Conservation (phyloP, 2,329 filamentous ascomycete species). For the Dothistroma septosporum region DNA sequence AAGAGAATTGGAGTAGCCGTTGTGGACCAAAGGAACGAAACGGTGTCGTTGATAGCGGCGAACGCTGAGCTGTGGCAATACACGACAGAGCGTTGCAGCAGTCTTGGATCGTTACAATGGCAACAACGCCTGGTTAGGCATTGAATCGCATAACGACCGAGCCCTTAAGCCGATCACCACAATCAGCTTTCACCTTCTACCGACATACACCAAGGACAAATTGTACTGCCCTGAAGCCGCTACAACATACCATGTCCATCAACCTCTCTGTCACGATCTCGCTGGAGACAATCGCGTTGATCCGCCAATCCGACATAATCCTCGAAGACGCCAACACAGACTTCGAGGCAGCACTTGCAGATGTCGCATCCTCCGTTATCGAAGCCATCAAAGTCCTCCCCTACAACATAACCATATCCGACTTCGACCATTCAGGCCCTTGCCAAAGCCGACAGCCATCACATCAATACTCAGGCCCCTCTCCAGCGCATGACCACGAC, state of each 20-base stretch:
- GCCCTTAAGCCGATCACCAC: background rate
- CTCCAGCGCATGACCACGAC: background rate
- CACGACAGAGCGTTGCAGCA: background rate
- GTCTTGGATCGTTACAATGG: background rate
- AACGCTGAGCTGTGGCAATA: background rate
- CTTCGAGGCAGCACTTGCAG: constrained; percentile 8
- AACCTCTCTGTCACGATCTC: constrained; percentile 10
- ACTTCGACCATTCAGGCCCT: background rate
- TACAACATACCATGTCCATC: constrained; percentile 3
- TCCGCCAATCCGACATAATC: background rate
- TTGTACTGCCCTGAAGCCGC: background rate
- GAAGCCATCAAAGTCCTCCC: constrained; percentile 13
- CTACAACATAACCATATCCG: constrained; percentile 5
- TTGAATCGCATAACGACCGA: background rate
- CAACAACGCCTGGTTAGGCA: background rate
- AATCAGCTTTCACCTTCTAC: background rate
- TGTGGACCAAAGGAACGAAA: background rate
- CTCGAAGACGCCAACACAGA: background rate
- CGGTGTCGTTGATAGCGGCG: background rate
- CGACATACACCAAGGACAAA: background rate
- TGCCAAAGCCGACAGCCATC: background rate
- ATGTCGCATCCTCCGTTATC: constrained; percentile 14
- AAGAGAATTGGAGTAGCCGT: background rate
- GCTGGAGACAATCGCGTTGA: constrained; percentile 6
- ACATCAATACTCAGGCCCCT: background rate